Evolutionary conservation across 2,329 filamentous ascomycete species (phyloP).

Genomic region (Aspergillus versicolor): DNA sequence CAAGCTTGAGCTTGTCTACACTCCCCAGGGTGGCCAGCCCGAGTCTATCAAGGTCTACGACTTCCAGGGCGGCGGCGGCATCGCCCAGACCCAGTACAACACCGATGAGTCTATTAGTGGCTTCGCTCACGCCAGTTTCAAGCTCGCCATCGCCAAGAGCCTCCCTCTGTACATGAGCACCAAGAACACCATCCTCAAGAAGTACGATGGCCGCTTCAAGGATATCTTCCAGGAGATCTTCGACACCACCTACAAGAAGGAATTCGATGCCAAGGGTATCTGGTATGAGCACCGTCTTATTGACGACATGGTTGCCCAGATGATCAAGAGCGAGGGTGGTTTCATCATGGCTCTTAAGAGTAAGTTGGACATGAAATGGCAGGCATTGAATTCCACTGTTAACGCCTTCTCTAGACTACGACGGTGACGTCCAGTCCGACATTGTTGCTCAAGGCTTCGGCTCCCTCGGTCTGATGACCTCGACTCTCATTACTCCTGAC

Average conservation of each 20-base stretch:
- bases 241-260: conserved; percentile 78
- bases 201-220: conserved; percentile 98
- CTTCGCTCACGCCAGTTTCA: conserved; percentile 95
- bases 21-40: conserved; percentile 73
- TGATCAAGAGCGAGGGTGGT: conserved; percentile 97
- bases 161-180: conserved; percentile 99
- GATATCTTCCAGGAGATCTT: conserved; percentile 99
- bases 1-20: conserved; percentile 93
- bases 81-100: conserved; percentile 97
- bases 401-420: conserved; percentile 68
- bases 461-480: conserved; percentile 97
- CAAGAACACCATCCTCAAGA: conserved; percentile 99
- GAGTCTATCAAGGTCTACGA: conserved; percentile 87
- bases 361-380: conserved; percentile 46
- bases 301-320: conserved; percentile 99
- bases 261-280: conserved; percentile 88
- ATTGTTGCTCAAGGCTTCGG: conserved; percentile 98
- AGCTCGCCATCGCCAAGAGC: conserved; percentile 82
- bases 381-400: neutral
- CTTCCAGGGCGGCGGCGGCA: conserved; percentile 79
- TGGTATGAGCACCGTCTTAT: conserved; percentile 99
- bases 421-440: conserved; percentile 97
- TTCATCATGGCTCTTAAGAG: conserved; percentile 99
- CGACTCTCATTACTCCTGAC: conserved; percentile 92
- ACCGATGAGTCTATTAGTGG: conserved; percentile 92